Evolutionary conservation across 768 basidiomycete genomes (phyloP).

Genomic region (Lactifluus echinatus): DNA sequence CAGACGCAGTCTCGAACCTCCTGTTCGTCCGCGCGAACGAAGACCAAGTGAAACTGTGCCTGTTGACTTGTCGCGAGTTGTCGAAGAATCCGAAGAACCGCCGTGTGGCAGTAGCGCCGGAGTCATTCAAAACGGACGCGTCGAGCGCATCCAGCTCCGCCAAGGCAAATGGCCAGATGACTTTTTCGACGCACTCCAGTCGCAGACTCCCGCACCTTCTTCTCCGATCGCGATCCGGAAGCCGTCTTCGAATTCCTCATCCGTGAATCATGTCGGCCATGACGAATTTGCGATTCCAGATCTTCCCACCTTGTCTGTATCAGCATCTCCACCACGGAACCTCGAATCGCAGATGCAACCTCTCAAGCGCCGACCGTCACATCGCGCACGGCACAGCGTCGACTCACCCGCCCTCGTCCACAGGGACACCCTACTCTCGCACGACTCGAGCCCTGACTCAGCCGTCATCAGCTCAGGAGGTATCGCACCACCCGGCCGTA

Average conservation of each 20-base stretch:
- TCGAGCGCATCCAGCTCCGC: constrained; percentile 46
- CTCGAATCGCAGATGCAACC: constrained; percentile 40
- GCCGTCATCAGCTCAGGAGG: constrained; percentile 27
- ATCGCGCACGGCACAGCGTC: constrained; percentile 56
- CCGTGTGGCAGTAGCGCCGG: constrained; percentile 15
- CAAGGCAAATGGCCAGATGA: constrained; percentile 84
- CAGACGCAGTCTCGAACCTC: constrained; percentile 21
- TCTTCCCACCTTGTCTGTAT: neutral
- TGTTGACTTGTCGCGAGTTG: constrained; percentile 56
- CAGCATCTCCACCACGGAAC: constrained; percentile 8
- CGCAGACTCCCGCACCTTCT: constrained; percentile 12
- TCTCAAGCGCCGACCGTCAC: constrained; percentile 43
- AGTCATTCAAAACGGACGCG: constrained; percentile 26
- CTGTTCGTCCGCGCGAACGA: constrained; percentile 39
- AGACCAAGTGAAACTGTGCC: constrained; percentile 53
- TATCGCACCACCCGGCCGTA: constrained; percentile 30
- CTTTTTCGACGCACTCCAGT: constrained; percentile 53
- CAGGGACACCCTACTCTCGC: constrained; percentile 29
- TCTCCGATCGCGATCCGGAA: constrained; percentile 13
- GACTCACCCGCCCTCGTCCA: constrained; percentile 37
- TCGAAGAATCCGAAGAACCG: constrained; percentile 55
- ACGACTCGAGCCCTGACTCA: constrained; percentile 52
- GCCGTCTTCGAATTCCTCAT: neutral
- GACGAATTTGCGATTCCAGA: neutral
- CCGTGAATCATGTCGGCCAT: too few species aligned